A percentile compares a stretch with the other conserved stretches of the same genome.
Evolutionary conservation across 495 filamentous ascomycete species (phyloP).

Genomic region (Tuber melanosporum): DNA sequence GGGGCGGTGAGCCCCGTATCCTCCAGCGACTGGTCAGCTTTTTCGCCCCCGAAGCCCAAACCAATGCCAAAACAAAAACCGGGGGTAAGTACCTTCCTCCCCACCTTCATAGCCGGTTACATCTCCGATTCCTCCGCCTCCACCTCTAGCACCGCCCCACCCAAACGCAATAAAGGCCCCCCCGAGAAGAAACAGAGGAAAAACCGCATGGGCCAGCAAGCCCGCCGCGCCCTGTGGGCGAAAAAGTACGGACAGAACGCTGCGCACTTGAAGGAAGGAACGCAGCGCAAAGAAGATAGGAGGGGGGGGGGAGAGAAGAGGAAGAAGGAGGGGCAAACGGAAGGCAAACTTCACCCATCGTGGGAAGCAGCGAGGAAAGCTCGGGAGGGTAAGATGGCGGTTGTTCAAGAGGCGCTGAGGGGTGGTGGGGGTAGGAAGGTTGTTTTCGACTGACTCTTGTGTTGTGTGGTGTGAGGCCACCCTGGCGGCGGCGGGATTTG

Average conservation of each 20-base stretch:
- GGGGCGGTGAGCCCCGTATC: constrained; percentile 28
- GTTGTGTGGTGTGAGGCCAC: neutral
- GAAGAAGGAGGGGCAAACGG: constrained; percentile 34
- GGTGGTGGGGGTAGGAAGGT: constrained; percentile 60
- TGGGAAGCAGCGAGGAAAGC: constrained; percentile 86
- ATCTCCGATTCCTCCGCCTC: constrained; percentile 73
- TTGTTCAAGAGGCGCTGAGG: constrained; percentile 51
- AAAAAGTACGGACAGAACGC: constrained; percentile 77
- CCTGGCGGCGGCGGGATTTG: neutral
- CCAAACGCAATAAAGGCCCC: constrained; percentile 29
- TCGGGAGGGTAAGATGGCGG: constrained; percentile 60
- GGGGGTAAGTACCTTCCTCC: constrained; percentile 67
- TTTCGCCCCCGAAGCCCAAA: constrained; percentile 25
- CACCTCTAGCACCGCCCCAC: constrained; percentile 45
- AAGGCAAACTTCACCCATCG: constrained; percentile 71
- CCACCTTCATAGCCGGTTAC: constrained; percentile 83
- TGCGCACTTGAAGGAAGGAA: constrained; percentile 59
- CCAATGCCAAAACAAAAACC: constrained; percentile 32
- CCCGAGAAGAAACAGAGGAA: constrained; percentile 49
- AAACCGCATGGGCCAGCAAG: constrained; percentile 84
- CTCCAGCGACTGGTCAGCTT: constrained; percentile 46
- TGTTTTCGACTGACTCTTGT: constrained; percentile 65
- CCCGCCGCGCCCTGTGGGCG: constrained; percentile 78
- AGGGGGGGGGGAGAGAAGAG: constrained; percentile 40
- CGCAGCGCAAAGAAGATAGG: constrained; percentile 45